Percentiles rank a stretch among this genome's conserved stretches.
These are phyloP conservation scores for Hymenoscyphus occultus DNA, from an alignment of 2,329 filamentous ascomycete species.

Conservation along the genomic window DNA sequence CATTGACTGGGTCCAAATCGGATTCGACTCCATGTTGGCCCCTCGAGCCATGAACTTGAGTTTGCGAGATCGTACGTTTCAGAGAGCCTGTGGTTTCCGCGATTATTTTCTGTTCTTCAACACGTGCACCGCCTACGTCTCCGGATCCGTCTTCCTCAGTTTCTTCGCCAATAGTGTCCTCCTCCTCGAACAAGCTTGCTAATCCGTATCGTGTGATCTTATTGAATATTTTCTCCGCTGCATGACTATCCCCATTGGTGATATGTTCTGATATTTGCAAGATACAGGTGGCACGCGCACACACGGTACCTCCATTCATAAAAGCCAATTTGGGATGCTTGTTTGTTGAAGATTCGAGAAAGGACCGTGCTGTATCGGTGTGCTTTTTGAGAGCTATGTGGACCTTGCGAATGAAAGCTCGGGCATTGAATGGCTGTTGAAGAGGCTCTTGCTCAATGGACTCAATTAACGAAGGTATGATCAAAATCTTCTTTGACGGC, in stretches of 20 bases:
- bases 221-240: constrained; percentile 51
- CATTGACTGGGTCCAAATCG: constrained; percentile 51
- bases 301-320: constrained; percentile 56
- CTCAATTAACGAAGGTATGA: constrained; percentile 44
- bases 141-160: not conserved
- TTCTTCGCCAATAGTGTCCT: constrained; percentile 12
- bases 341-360: constrained; percentile 47
- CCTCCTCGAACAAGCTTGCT: constrained; percentile 37
- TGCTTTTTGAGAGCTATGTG: constrained; percentile 50
- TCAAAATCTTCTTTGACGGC: constrained; percentile 54
- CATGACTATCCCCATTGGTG: constrained; percentile 47
- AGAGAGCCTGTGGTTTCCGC: too few species aligned
- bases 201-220: constrained; percentile 50
- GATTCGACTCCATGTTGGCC: constrained; percentile 59
- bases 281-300: constrained; percentile 54
- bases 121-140: constrained; percentile 7
- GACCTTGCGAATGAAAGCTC: constrained; percentile 46
- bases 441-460: constrained; percentile 29
- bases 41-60: constrained; percentile 43
- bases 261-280: constrained; percentile 51
- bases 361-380: constrained; percentile 47
- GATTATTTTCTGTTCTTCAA: not conserved
- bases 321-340: constrained; percentile 56
- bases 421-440: constrained; percentile 39
- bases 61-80: not conserved